Conservation (phyloP, 164 flowering plant genomes). For the Macadamia integrifolia region DNA sequence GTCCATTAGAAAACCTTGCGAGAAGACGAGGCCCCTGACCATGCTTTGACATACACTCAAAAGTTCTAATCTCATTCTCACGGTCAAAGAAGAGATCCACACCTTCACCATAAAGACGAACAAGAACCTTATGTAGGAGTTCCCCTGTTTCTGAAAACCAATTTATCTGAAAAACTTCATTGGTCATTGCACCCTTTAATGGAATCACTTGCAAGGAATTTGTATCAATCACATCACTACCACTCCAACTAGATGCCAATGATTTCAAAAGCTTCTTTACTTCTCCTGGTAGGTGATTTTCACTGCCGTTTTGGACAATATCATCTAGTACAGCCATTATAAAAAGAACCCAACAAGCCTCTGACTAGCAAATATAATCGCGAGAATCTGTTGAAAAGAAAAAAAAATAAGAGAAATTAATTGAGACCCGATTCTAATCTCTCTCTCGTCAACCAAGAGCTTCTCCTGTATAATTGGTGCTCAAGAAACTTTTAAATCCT, state of each 20-base stretch:
- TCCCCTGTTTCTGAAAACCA: background rate
- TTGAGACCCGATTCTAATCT: background rate
- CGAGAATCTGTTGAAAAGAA: background rate
- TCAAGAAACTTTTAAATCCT: too few relatives aligned
- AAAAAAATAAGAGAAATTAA: background rate
- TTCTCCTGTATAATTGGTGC: too few relatives aligned
- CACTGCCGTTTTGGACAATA: background rate
- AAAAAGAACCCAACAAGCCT: background rate
- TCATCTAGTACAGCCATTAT: background rate
- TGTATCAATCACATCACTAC: background rate
- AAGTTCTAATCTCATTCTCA: background rate
- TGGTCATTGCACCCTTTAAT: background rate
- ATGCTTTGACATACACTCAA: constrained; percentile 2
- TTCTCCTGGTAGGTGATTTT: background rate
- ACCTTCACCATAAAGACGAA: background rate
- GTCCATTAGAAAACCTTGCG: background rate
- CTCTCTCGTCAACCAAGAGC: too few relatives aligned
- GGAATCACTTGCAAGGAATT: background rate
- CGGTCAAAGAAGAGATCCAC: background rate
- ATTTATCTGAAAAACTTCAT: background rate
- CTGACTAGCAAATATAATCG: background rate
- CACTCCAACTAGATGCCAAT: background rate
- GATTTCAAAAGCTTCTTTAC: background rate
- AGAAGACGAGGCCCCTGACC: constrained; percentile 2
- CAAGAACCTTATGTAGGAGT: background rate